Base-by-base conservation (phyloP, 768 basidiomycete species). In the Dioszegia hungarica region DNA sequence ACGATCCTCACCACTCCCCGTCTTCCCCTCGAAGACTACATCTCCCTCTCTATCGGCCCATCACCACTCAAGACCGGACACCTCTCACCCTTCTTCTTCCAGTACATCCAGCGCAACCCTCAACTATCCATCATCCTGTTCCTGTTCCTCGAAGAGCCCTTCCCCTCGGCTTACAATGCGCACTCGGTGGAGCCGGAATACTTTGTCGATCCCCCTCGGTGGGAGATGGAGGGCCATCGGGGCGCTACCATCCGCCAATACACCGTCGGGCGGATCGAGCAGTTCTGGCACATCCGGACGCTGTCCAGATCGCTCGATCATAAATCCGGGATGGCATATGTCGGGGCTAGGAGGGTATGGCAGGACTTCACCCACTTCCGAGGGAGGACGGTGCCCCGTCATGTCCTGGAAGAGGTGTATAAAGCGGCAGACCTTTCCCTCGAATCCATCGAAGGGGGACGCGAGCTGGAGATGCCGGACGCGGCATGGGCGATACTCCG, bases 201-300 rank as follows among this genome's bases (percentile, higher is more conserved):
- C 1, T 28, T 57, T 14, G 28, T 40, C 20, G 19, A 33, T 19
- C 56, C 56, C n/a, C 5, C 24, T 3, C 0, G 4, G 9, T 57
- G 56, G 56, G 47, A 40, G 24, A n/a, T n/a, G 2, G 27, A n/a
- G 10, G 56, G 56, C n/a, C 20, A 46, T 31, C 25, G 46, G 14
- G 56, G 56, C 14, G 29, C 22, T 3, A 17, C 49, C n/a, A 40
- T 57, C 37, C 56, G 56, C 3, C 25, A 46, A n/a, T 57, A 49
- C 17, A 27, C 9, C 31, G 34, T 27, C 36, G 20, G 22, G 37
- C 8, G 14, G 14, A 37, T 6, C 15, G 46, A 48, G 29, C 11
- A 22, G 17, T 29, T 57, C 12, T 40, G 31, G 45, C 56, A 57
- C 25, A 27, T 57, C 24, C 45, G 56, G 3, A n/a, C 46, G 4